These are phyloP conservation scores for Hemileccinum impolitum DNA, from an alignment of 768 basidiomycete genomes.

Conservation along the genomic window DNA sequence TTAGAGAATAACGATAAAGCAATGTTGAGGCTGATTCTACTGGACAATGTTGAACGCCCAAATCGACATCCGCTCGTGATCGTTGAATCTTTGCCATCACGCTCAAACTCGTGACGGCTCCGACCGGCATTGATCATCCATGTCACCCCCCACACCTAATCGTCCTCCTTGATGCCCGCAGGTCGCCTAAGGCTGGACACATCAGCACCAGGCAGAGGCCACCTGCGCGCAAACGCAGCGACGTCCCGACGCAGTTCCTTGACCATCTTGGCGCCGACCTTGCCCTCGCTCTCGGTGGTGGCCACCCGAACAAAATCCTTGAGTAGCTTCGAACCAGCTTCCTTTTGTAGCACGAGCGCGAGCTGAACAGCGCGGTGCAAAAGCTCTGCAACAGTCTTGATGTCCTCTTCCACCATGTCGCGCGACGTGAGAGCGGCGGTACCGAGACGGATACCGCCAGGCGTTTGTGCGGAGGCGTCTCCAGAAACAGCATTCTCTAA, in stretches of 20 bases:
- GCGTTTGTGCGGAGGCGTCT: constrained; percentile 91
- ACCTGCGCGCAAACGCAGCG: constrained; percentile 71
- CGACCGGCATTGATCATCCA: constrained; percentile 1
- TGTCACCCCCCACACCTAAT: constrained; percentile 12
- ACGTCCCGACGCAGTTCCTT: constrained; percentile 79
- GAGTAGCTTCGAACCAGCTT: constrained; percentile 90
- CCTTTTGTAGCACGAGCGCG: constrained; percentile 84
- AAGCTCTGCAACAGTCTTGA: constrained; percentile 85
- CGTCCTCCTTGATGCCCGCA: constrained; percentile 59
- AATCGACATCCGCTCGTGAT: constrained; percentile 30
- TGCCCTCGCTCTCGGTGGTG: constrained; percentile 61
- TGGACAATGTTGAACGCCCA: constrained; percentile 36
- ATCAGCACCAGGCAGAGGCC: constrained; percentile 91
- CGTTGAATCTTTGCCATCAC: constrained; percentile 51
- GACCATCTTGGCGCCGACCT: constrained; percentile 68
- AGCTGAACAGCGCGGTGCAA: constrained; percentile 94
- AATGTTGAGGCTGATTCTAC: neutral
- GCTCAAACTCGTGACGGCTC: neutral
- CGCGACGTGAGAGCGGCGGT: constrained; percentile 93
- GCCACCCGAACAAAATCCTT: constrained; percentile 94
- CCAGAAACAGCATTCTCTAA: constrained; percentile 95
- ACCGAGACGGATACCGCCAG: constrained; percentile 96
- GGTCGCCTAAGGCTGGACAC: constrained; percentile 48
- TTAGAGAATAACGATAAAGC: neutral
- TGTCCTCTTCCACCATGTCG: constrained; percentile 85